A percentile compares a stretch with the other conserved stretches of the same genome.
These are phyloP conservation scores for Pilaira anomala DNA, from an alignment of 192 early-diverging fungal species.

Conservation along the genomic window DNA sequence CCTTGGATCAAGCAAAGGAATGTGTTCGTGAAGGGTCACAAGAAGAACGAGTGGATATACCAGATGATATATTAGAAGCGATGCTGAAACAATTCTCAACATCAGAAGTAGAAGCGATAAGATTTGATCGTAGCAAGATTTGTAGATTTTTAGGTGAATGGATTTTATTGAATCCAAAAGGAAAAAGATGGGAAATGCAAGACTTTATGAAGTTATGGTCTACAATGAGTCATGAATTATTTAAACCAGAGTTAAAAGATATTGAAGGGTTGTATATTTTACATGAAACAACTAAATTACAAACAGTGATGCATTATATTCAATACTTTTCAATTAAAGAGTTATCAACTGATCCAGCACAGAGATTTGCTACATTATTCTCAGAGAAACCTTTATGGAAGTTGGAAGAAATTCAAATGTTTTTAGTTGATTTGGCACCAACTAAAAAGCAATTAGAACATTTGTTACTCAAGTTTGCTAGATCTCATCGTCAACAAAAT, in stretches of 20 bases:
- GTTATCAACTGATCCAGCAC: conserved; percentile 41
- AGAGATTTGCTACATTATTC: conserved; percentile 44
- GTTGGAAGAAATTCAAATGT: conserved; percentile 44
- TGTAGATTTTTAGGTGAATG: conserved; percentile 29
- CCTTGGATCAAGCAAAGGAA: conserved; percentile 2
- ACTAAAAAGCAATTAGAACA: conserved; percentile 45
- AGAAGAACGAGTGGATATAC: neutral
- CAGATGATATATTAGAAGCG: neutral
- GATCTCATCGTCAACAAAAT: conserved; percentile 38
- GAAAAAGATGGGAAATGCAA: conserved; percentile 38
- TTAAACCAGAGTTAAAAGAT: conserved; percentile 27
- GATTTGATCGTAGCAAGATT: conserved; percentile 13
- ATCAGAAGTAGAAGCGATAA: too few species aligned
- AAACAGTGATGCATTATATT: conserved; percentile 28
- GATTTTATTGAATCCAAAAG: conserved; percentile 23
- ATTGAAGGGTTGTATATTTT: neutral
- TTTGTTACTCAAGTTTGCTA: conserved; percentile 46
- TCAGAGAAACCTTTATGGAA: conserved; percentile 43
- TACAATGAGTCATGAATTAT: conserved; percentile 32
- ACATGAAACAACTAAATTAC: conserved; percentile 16
- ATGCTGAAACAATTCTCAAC: conserved; percentile 2
- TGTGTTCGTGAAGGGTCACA: conserved; percentile 1
- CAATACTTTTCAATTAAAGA: conserved; percentile 38
- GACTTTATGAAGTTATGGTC: conserved; percentile 45
- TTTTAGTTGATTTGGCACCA: conserved; percentile 43